A percentile compares a stretch with the other conserved stretches of the same genome.
phyloP scores from a whole-genome alignment of 495 filamentous ascomycete species.

The Xylaria acuta region DNA sequence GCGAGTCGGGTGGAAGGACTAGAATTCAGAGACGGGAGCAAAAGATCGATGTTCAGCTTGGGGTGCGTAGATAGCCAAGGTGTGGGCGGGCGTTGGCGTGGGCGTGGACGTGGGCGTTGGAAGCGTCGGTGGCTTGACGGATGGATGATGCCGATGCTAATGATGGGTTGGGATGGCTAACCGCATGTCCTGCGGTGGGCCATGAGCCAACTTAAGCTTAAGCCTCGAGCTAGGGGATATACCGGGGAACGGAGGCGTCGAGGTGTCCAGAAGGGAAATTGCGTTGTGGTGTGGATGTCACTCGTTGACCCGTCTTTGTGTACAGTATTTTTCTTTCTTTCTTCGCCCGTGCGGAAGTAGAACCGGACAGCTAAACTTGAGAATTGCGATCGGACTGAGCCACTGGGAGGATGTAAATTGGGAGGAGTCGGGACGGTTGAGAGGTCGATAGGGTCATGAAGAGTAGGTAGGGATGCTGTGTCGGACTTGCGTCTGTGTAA shows the following conservation, averaged over 20 bases:
- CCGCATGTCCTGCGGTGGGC: conserved; percentile 39
- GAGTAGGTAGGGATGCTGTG: conserved; percentile 2
- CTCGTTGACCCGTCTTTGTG: background rate
- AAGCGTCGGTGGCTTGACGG: conserved; percentile 30
- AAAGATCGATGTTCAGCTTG: conserved; percentile 3
- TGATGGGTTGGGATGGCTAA: conserved; percentile 34
- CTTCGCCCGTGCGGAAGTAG: background rate
- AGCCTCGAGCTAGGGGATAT: conserved; percentile 17
- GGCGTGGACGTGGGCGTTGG: conserved; percentile 7
- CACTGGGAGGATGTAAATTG: background rate
- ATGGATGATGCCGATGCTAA: conserved; percentile 33
- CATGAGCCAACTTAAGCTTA: conserved; percentile 18
- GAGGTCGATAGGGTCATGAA: background rate
- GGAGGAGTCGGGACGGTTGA: conserved; percentile 5
- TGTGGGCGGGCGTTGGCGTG: background rate
- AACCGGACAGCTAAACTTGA: background rate
- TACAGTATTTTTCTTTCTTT: background rate
- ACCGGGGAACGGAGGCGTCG: conserved; percentile 8
- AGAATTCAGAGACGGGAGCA: background rate
- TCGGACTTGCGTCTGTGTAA: conserved; percentile 12
- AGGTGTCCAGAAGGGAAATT: background rate
- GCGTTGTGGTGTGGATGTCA: background rate
- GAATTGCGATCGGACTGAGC: background rate
- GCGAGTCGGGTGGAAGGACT: background rate
- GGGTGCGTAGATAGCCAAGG: background rate